Percentiles rank a stretch among this genome's conserved stretches.
These are phyloP conservation scores for Blastomyces silverae DNA, from an alignment of 2,329 filamentous ascomycete species.

Conservation along the genomic window DNA sequence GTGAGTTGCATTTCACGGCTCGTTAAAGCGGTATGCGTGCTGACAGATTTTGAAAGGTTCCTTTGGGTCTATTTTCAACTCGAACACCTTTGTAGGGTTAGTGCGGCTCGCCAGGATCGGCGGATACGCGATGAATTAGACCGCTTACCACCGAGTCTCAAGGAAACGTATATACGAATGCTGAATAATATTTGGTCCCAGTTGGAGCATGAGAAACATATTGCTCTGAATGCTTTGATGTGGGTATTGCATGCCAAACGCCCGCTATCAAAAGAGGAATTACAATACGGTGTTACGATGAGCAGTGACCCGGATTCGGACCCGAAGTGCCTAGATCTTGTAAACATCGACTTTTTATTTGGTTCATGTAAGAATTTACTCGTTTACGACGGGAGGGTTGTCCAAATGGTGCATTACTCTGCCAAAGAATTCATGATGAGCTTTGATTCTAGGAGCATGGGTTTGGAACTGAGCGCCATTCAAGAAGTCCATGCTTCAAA, in stretches of 20 bases:
- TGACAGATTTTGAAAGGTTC: slow-evolving; percentile 1
- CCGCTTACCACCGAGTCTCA: not conserved
- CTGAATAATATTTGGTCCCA: not conserved
- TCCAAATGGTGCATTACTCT: slow-evolving; percentile 7
- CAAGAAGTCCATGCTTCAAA: not conserved
- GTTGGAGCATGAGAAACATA: not conserved
- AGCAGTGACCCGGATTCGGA: not conserved
- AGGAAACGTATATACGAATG: slow-evolving; percentile 2
- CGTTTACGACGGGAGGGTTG: not conserved
- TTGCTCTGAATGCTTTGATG: slow-evolving; percentile 3
- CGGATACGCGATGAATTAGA: slow-evolving; percentile 2
- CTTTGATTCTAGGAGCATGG: not conserved
- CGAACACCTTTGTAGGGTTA: slow-evolving; percentile 3
- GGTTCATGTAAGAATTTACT: not conserved
- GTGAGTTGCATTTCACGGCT: not conserved
- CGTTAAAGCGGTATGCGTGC: not conserved
- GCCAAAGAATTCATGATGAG: slow-evolving; percentile 4
- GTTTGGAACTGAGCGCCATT: not conserved
- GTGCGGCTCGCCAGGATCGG: not conserved
- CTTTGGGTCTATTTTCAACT: slow-evolving; percentile 12
- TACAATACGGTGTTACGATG: not conserved
- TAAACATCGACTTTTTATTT: not conserved
- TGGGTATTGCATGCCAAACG: slow-evolving; percentile 8
- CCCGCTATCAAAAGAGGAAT: not conserved
- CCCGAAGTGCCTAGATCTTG: not conserved